These are phyloP conservation scores for Aquanectria penicillioides DNA, from an alignment of 2,329 filamentous ascomycete genomes.

Conservation along the genomic window DNA sequence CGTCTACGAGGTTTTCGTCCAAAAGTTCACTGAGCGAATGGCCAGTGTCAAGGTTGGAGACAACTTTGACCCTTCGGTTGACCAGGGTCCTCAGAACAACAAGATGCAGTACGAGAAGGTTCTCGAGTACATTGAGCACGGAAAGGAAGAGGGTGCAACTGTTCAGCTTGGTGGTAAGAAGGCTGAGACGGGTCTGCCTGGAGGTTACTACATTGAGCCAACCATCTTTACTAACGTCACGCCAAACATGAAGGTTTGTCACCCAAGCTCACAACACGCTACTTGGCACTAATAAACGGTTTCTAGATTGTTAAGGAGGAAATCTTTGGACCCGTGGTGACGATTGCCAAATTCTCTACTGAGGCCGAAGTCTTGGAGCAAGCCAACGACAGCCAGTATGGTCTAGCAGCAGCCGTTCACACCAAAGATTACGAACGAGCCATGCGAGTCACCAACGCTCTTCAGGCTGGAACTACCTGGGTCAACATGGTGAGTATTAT, in stretches of 20 bases:
- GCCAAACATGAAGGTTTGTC: slow-evolving; percentile 52
- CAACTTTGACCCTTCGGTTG: slow-evolving; percentile 74
- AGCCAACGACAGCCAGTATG: slow-evolving; percentile 66
- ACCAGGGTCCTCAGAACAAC: slow-evolving; percentile 79
- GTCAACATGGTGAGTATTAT: too few species aligned
- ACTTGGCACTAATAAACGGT: too few species aligned
- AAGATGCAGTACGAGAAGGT: slow-evolving; percentile 77
- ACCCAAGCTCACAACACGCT: neutral
- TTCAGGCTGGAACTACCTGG: slow-evolving; percentile 70
- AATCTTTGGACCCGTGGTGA: slow-evolving; percentile 57
- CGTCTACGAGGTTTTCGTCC: slow-evolving; percentile 70
- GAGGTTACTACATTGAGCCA: slow-evolving; percentile 9
- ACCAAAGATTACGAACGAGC: slow-evolving; percentile 64
- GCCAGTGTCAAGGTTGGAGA: slow-evolving; percentile 73
- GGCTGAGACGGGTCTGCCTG: neutral
- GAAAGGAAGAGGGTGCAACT: slow-evolving; percentile 60
- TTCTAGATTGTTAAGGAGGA: slow-evolving; percentile 50
- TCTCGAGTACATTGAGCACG: slow-evolving; percentile 74
- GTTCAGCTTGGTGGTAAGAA: slow-evolving; percentile 5
- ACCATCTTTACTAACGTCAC: slow-evolving; percentile 41
- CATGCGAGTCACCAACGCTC: slow-evolving; percentile 61
- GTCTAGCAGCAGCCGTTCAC: slow-evolving; percentile 70
- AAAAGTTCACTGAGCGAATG: slow-evolving; percentile 67
- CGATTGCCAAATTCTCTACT: slow-evolving; percentile 52
- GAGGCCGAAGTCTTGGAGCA: slow-evolving; percentile 54